Base-by-base conservation (phyloP, 2,329 filamentous ascomycete genomes). In the Colletotrichum caudatum region DNA sequence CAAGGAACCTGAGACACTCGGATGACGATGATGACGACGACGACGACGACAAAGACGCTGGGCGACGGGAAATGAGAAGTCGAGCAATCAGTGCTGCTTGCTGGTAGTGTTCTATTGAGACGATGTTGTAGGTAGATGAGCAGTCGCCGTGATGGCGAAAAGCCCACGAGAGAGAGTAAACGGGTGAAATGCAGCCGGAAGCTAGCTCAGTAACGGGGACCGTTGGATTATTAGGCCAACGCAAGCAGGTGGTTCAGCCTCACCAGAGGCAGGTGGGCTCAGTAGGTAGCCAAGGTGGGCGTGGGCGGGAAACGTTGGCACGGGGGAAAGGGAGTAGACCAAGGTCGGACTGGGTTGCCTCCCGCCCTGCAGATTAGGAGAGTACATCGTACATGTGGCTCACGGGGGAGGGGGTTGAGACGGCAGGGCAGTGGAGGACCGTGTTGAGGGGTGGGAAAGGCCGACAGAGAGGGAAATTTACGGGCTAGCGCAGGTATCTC, bases 141-240 rank as follows among this genome's bases (percentile, higher is more conserved):
- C 67, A 35, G 64, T 74, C 71, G 73, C 71, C 73, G 64, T 64
- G 71, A 67, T 68, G 71, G 64, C 71, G 73, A 73, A 68, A 71
- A 70, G 66, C 67, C 67, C 70, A 72, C 70, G 62, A 65, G 29
- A 64, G 69, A 72, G 65, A 72, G 69, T 56, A 72, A 69, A 53
- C 66, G 61, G 70, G 70, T 71, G 66, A 72, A 35, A 62, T 65
- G 67, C 50, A 66, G 66, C 65, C 18, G 35, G n/a, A 63, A 66
- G 50, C 58, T 50, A 72, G 61, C 66, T n/a, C 54, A 23, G 48
- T 48, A 59, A 71, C 57, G 70, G 70, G 66, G 66, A 67, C 70
- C 57, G 66, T 71, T 72, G 69, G 66, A 69, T 71, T 72, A 72
- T 72, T 72, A 72, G 61, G 66, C 66, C 60, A 59, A 33, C 56